Conservation (phyloP, 805 yeast species). For the Kluyveromyces aestuarii region DNA sequence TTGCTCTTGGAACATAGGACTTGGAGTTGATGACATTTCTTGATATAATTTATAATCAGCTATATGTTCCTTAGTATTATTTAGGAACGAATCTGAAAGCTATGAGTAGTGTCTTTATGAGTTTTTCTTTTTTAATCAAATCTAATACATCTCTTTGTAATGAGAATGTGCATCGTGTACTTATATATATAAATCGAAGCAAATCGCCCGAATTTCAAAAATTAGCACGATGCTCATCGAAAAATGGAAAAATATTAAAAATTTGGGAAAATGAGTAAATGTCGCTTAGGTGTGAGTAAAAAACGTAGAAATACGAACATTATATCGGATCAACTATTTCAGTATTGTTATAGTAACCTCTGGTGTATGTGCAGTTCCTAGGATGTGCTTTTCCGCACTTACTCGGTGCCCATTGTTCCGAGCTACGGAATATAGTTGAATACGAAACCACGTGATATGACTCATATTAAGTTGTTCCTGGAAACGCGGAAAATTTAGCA, state of each 20-base stretch:
- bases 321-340: no score
- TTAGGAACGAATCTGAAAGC: no score
- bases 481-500: neutral
- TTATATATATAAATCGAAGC: no score
- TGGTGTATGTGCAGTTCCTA: no score
- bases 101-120: no score
- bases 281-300: neutral
- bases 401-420: neutral
- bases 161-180: neutral
- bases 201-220: neutral
- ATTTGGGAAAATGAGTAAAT: neutral
- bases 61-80: neutral
- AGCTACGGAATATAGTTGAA: neutral
- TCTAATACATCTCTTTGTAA: neutral
- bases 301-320: no score
- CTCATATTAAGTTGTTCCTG: neutral
- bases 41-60: neutral
- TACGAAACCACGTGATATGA: neutral
- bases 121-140: no score
- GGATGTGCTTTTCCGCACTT: no score
- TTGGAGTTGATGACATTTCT: constrained; percentile 1
- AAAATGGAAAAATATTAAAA: neutral
- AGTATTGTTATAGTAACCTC: no score
- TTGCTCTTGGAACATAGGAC: constrained; percentile 40
- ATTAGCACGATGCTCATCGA: neutral